Percentiles rank a stretch among this genome's conserved stretches.
These are phyloP conservation scores for Penicillium sp. DNA, from an alignment of 2,329 filamentous ascomycete genomes.

Conservation along the genomic window DNA sequence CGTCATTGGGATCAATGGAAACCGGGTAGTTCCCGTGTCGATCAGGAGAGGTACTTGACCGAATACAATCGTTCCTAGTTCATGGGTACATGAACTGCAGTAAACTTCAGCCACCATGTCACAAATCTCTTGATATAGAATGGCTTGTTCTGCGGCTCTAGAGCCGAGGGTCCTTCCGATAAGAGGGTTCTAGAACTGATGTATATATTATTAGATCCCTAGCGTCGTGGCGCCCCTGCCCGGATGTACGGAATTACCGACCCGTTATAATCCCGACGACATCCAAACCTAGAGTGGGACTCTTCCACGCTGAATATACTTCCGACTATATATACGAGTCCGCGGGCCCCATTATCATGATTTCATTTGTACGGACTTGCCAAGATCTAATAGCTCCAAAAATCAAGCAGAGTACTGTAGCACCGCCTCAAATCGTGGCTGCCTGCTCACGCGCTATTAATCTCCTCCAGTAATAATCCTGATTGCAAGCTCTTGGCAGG, in stretches of 20 bases:
- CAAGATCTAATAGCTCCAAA: background rate
- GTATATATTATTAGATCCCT: background rate
- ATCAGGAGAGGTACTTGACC: background rate
- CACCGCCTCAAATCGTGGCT: conserved; percentile 1
- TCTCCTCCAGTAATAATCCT: background rate
- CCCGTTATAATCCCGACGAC: background rate
- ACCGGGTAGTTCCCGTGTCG: background rate
- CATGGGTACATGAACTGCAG: background rate
- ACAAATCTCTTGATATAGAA: background rate
- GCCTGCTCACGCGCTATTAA: background rate
- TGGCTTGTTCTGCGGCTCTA: background rate
- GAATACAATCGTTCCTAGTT: background rate
- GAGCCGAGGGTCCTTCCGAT: background rate
- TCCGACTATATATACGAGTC: background rate
- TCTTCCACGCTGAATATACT: background rate
- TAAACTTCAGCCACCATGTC: background rate
- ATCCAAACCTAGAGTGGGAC: background rate
- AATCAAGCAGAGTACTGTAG: background rate
- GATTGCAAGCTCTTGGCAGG: background rate
- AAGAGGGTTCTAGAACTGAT: background rate
- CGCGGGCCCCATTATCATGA: background rate
- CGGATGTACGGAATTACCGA: background rate
- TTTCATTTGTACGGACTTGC: background rate
- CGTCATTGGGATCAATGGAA: background rate
- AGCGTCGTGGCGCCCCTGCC: background rate